Percentiles rank a stretch among this genome's conserved stretches.
phyloP scores from a whole-genome alignment of 2,329 filamentous ascomycete genomes.

The Fusarium cyanostomum region DNA sequence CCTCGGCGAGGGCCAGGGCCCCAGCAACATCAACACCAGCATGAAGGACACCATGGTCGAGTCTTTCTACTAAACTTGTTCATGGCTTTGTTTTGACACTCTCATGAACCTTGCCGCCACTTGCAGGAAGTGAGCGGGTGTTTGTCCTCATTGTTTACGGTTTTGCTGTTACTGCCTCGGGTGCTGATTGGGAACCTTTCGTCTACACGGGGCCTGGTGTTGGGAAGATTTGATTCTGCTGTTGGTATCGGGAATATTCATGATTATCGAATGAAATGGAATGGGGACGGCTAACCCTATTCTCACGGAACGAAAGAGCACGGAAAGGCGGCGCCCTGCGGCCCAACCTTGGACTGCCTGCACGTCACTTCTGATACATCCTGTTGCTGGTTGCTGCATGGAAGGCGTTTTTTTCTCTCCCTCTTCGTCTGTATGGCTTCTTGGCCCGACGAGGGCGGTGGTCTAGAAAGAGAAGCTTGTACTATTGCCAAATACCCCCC shows the following conservation, averaged over 20 bases:
- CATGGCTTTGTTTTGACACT: constrained; percentile 7
- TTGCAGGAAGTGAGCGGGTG: not conserved
- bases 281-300: constrained; percentile 9
- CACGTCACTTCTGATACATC: constrained; percentile 1
- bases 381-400: constrained; percentile 22
- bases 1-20: constrained; percentile 84
- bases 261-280: constrained; percentile 27
- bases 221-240: constrained; percentile 32
- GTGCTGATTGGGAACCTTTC: constrained; percentile 20
- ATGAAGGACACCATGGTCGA: constrained; percentile 99
- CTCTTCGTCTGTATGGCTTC: not conserved
- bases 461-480: constrained; percentile 21
- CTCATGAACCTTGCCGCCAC: not conserved
- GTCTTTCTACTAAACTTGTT: constrained; percentile 83
- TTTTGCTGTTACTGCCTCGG: constrained; percentile 23
- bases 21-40: constrained; percentile 79
- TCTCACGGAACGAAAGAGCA: constrained; percentile 1
- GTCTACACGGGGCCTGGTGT: constrained; percentile 37
- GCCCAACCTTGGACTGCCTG: not conserved
- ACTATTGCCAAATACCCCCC: constrained; percentile 19
- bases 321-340: not conserved
- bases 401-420: constrained; percentile 14
- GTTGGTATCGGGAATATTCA: constrained; percentile 29
- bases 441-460: constrained; percentile 10
- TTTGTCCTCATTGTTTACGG: constrained; percentile 12